A percentile compares a stretch with the other conserved stretches of the same genome.
Conservation (phyloP, 164 flowering plant species). For the Chimonanthus praecox region DNA sequence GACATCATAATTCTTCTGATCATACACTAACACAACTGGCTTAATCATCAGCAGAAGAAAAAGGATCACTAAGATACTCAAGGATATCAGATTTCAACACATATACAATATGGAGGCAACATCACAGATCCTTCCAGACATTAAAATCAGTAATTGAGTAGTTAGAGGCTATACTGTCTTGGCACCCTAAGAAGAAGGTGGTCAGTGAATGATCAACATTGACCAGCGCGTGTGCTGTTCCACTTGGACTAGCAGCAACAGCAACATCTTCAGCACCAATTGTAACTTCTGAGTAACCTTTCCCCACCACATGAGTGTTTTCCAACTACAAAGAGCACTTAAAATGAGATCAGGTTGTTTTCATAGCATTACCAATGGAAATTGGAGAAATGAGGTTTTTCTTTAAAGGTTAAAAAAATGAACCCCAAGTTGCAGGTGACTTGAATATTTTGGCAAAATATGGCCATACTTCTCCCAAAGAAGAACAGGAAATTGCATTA, state of each 20-base stretch:
- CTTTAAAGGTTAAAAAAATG: neutral
- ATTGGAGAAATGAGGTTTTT: neutral
- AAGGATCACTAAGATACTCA: too few species aligned
- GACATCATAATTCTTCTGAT: neutral
- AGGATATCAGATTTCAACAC: neutral
- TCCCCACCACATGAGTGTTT: conserved; percentile 36
- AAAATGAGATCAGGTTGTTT: conserved; percentile 1
- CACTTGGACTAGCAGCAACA: conserved; percentile 67
- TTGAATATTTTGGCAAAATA: too few species aligned
- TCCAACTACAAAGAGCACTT: conserved; percentile 50
- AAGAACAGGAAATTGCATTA: neutral
- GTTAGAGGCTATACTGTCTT: conserved; percentile 47
- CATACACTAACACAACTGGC: neutral
- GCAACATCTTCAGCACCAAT: conserved; percentile 74
- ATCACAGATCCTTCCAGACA: conserved; percentile 80
- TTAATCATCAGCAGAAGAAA: neutral
- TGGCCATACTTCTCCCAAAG: neutral
- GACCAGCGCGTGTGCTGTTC: conserved; percentile 77
- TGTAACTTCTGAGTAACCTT: conserved; percentile 64
- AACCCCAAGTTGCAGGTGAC: neutral
- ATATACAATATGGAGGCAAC: neutral
- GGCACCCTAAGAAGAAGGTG: conserved; percentile 81
- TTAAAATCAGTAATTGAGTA: conserved; percentile 58
- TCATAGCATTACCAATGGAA: neutral
- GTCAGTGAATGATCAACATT: conserved; percentile 54